Conservation (phyloP, 768 basidiomycete genomes). For the Termitomyces sp. region DNA sequence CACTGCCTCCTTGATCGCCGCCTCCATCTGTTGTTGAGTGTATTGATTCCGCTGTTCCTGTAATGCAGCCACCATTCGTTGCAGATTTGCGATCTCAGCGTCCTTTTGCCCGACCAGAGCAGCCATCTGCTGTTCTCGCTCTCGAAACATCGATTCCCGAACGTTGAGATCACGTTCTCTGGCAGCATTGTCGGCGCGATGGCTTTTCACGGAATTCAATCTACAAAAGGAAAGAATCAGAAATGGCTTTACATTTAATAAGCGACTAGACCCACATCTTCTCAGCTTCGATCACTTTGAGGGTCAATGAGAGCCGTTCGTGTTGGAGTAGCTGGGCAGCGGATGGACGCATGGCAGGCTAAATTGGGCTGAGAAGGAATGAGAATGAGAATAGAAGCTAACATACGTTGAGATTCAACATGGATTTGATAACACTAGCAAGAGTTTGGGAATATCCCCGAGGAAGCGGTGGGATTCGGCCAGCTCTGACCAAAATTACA, state of each 20-base stretch:
- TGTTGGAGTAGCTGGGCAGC: slow-evolving; percentile 79
- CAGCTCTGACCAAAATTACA: slow-evolving; percentile 44
- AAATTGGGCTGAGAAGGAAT: background rate
- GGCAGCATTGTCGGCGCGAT: slow-evolving; percentile 51
- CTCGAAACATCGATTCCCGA: slow-evolving; percentile 53
- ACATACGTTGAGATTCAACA: slow-evolving; percentile 80
- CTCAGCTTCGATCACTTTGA: slow-evolving; percentile 73
- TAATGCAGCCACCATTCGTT: slow-evolving; percentile 42
- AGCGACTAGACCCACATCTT: slow-evolving; percentile 54
- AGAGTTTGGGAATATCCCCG: slow-evolving; percentile 77
- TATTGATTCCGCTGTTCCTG: slow-evolving; percentile 29
- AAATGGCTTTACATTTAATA: background rate
- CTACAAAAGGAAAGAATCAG: slow-evolving; percentile 31
- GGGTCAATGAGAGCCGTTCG: slow-evolving; percentile 69
- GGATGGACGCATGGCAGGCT: slow-evolving; percentile 89
- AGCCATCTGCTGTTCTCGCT: slow-evolving; percentile 54
- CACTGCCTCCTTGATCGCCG: slow-evolving; percentile 56
- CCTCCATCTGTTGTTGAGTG: slow-evolving; percentile 40
- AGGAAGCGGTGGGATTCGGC: slow-evolving; percentile 89
- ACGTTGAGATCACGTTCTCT: slow-evolving; percentile 65
- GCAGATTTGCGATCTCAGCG: slow-evolving; percentile 51
- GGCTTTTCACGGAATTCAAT: slow-evolving; percentile 61
- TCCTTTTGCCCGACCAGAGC: slow-evolving; percentile 56
- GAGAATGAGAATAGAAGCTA: background rate
- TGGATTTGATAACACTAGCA: slow-evolving; percentile 75